Conservation (phyloP, 139 green algal species). For the Monoraphidium neglectum region DNA sequence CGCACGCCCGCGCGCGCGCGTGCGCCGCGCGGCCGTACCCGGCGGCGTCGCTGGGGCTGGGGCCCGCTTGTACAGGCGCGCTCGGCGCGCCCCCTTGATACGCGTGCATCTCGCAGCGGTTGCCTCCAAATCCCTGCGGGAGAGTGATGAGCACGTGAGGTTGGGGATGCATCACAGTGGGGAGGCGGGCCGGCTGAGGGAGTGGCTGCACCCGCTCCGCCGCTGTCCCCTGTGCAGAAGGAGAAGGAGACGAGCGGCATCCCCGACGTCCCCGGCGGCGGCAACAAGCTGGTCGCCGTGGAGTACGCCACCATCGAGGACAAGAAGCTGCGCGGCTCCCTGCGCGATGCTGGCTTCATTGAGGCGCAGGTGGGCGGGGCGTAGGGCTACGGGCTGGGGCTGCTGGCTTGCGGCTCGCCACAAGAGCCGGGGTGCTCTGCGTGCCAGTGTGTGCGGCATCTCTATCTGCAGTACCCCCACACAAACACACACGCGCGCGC, state of each 20-base stretch:
- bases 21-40: neutral
- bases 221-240: conserved; percentile 1
- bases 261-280: conserved; percentile 71
- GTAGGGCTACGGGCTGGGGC: neutral
- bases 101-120: too few relatives aligned
- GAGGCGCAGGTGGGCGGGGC: conserved; percentile 37
- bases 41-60: too few relatives aligned
- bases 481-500: too few relatives aligned
- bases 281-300: conserved; percentile 70
- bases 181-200: too few relatives aligned
- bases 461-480: too few relatives aligned
- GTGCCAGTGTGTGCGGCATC: too few relatives aligned
- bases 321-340: conserved; percentile 68
- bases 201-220: too few relatives aligned
- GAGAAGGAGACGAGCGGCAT: conserved; percentile 85
- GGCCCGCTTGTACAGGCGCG: too few relatives aligned
- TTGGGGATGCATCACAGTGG: too few relatives aligned
- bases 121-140: too few relatives aligned
- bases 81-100: too few relatives aligned
- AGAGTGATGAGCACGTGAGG: too few relatives aligned
- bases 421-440: neutral
- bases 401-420: neutral
- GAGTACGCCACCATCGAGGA: conserved; percentile 74
- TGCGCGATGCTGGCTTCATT: conserved; percentile 59
- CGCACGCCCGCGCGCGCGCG: neutral